phyloP scores from a whole-genome alignment of 2,329 filamentous ascomycete species.

The Botrytis sinoallii region DNA sequence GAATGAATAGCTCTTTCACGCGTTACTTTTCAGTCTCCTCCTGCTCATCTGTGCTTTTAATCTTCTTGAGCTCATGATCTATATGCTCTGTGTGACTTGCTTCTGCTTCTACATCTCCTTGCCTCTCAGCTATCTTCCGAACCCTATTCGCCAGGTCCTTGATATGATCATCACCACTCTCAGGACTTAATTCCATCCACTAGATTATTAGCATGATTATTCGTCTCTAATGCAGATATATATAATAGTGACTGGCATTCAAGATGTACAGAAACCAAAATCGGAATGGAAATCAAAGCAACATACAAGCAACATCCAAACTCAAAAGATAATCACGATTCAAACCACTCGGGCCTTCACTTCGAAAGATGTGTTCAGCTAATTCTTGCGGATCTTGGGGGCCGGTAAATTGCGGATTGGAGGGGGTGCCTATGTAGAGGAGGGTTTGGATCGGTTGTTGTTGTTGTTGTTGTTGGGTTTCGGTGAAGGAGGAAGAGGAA shows the following conservation, averaged over 20 bases:
- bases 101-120: constrained; percentile 23
- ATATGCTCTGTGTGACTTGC: constrained; percentile 20
- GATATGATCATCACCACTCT: constrained; percentile 80
- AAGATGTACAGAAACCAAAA: neutral
- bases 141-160: constrained; percentile 75
- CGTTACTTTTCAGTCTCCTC: constrained; percentile 53
- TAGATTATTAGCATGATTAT: neutral
- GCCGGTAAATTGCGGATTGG: constrained; percentile 88
- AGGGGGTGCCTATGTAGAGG: constrained; percentile 91
- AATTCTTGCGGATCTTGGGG: constrained; percentile 75
- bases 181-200: constrained; percentile 67
- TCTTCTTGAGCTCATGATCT: constrained; percentile 43
- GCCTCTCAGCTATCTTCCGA: constrained; percentile 54
- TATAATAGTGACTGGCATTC: neutral
- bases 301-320: constrained; percentile 61
- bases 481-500: constrained; percentile 34
- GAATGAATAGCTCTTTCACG: constrained; percentile 34
- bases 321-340: constrained; percentile 87
- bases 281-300: neutral
- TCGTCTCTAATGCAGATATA: neutral
- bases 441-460: constrained; percentile 50
- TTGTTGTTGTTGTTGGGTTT: constrained; percentile 38
- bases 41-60: constrained; percentile 54
- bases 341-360: constrained; percentile 78
- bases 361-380: constrained; percentile 75